phyloP scores from a whole-genome alignment of 345 rosid species.

The Salix dunnii region DNA sequence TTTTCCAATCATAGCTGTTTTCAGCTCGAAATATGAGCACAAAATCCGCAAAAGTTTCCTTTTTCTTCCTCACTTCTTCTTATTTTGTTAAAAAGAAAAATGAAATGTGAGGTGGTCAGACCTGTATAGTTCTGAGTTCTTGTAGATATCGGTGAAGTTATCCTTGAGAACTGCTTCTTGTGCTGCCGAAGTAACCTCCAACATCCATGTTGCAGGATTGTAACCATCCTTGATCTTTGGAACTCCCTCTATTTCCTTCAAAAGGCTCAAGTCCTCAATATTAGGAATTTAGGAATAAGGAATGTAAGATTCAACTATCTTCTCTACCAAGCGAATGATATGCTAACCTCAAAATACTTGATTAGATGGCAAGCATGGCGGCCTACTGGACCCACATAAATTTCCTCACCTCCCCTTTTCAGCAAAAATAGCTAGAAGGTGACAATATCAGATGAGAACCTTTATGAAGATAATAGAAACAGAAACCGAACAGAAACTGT shows the following conservation, averaged over 20 bases:
- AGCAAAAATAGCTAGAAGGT: slow-evolving; percentile 37
- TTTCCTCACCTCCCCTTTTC: slow-evolving; percentile 60
- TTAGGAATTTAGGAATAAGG: not conserved
- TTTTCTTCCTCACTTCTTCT: not conserved
- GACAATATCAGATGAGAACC: not conserved
- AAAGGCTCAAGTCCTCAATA: not conserved
- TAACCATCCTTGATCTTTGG: slow-evolving; percentile 56
- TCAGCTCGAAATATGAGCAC: not conserved
- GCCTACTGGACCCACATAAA: slow-evolving; percentile 62
- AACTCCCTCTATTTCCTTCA: slow-evolving; percentile 47
- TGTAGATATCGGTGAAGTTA: slow-evolving; percentile 43
- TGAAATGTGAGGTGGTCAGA: slow-evolving; percentile 14
- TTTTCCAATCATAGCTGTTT: not conserved
- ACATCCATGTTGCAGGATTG: slow-evolving; percentile 80
- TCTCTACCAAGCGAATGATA: not conserved
- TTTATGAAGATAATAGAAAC: not conserved
- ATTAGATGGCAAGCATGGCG: slow-evolving; percentile 49
- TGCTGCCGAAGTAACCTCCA: slow-evolving; percentile 52
- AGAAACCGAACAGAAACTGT: not conserved
- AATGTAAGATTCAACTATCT: not conserved
- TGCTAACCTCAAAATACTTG: slow-evolving; percentile 55
- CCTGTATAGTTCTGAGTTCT: slow-evolving; percentile 50
- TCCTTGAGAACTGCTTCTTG: slow-evolving; percentile 44
- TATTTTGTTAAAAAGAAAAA: not conserved
- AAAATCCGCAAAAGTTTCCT: not conserved